Evolutionary conservation across 208 protist genomes (phyloP).

Genomic region (Trypanosoma melophagium): DNA sequence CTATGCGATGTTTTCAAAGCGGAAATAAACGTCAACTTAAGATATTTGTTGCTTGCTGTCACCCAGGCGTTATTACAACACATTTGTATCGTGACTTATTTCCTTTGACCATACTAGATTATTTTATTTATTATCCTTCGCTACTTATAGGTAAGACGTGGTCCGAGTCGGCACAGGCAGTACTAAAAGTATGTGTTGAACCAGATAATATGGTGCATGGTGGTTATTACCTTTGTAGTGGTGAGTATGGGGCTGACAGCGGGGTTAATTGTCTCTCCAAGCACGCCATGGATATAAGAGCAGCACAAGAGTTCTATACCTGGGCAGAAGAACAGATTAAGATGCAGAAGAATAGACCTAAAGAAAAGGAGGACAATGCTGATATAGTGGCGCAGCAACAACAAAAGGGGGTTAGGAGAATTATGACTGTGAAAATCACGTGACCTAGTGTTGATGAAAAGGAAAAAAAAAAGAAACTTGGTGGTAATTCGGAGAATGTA

Average conservation of each 20-base stretch:
- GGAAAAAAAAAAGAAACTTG: background rate
- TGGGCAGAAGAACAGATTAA: slow-evolving; percentile 53
- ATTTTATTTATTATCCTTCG: slow-evolving; percentile 79
- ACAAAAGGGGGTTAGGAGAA: background rate
- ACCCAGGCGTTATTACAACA: slow-evolving; percentile 78
- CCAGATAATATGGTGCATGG: slow-evolving; percentile 54
- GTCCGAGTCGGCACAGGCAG: slow-evolving; percentile 75
- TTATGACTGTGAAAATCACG: slow-evolving; percentile 23
- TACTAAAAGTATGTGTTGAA: slow-evolving; percentile 57
- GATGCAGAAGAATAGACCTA: slow-evolving; percentile 8
- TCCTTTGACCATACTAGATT: slow-evolving; percentile 62
- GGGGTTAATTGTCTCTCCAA: slow-evolving; percentile 64
- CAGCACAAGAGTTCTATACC: slow-evolving; percentile 39
- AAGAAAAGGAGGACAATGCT: background rate
- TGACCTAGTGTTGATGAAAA: background rate
- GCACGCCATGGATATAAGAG: slow-evolving; percentile 38
- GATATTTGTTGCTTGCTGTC: slow-evolving; percentile 75
- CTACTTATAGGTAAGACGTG: slow-evolving; percentile 81
- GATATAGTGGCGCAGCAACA: background rate
- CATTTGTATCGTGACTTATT: slow-evolving; percentile 85
- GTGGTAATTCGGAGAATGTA: too few relatives aligned
- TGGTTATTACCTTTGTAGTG: slow-evolving; percentile 80
- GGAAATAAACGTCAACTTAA: slow-evolving; percentile 26
- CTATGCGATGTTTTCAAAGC: slow-evolving; percentile 32
- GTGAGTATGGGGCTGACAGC: slow-evolving; percentile 66